Conservation (phyloP, 2,329 filamentous ascomycete species). For the Alternaria sp. region DNA sequence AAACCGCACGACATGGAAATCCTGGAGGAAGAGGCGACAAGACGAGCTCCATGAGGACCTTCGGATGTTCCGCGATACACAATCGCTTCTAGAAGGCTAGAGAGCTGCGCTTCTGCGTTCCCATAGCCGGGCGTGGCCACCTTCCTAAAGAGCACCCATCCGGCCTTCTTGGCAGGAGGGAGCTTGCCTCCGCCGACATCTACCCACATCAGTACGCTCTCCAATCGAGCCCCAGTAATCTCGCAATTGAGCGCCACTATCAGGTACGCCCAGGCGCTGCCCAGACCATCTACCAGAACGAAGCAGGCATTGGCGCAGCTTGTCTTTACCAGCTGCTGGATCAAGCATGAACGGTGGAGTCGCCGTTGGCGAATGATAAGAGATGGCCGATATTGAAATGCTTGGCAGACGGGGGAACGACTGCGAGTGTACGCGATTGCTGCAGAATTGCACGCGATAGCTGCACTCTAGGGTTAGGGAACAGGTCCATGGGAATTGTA, state of each 20-base stretch:
- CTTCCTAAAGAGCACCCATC: conserved; percentile 4
- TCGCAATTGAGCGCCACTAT: conserved; percentile 18
- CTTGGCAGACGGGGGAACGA: background rate
- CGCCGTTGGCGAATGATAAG: conserved; percentile 5
- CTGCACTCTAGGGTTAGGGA: background rate
- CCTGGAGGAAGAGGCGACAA: background rate
- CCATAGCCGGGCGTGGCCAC: background rate
- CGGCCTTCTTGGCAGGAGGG: background rate
- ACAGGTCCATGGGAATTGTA: conserved; percentile 1
- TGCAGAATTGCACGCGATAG: background rate
- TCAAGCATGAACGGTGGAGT: background rate
- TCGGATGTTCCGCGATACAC: background rate
- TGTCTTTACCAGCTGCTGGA: conserved; percentile 4
- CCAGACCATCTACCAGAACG: conserved; percentile 20
- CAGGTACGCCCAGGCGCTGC: conserved; percentile 22
- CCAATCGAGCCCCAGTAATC: background rate
- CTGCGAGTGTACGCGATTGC: background rate
- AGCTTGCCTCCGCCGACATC: background rate
- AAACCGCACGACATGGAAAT: background rate
- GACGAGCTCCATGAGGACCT: background rate
- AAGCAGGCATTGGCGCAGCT: conserved; percentile 6
- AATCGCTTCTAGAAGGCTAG: background rate
- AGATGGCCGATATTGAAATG: conserved; percentile 2
- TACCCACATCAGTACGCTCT: background rate
- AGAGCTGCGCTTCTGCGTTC: background rate